Percentiles rank a stretch among this genome's conserved stretches.
Evolutionary conservation across 1,139 yeast genomes (phyloP).

Genomic region (Geotrichum restrictum): DNA sequence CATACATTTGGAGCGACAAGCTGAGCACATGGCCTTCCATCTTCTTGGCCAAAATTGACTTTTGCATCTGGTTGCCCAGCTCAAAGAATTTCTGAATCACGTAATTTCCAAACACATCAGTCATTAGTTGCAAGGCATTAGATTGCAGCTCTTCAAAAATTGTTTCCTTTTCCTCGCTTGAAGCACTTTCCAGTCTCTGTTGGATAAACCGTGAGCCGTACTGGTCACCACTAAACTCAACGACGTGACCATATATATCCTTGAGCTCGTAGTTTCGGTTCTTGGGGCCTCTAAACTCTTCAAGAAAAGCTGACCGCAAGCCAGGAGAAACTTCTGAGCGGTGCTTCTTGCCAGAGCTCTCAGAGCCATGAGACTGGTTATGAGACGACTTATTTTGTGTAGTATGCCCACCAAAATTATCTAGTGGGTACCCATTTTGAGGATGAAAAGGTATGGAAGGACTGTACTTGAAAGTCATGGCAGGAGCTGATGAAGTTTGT

Average conservation of each 20-base stretch:
- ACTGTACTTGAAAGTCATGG: neutral
- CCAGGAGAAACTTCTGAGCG: conserved; percentile 33
- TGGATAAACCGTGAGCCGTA: conserved; percentile 96
- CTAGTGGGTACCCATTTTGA: conserved; percentile 2
- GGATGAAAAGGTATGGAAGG: conserved; percentile 6
- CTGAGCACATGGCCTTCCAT: conserved; percentile 76
- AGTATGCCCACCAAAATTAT: neutral
- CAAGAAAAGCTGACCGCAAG: conserved; percentile 71
- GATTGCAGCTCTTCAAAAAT: conserved; percentile 81
- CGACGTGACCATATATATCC: conserved; percentile 81
- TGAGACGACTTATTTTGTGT: too few relatives aligned
- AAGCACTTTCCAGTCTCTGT: conserved; percentile 68
- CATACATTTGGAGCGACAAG: conserved; percentile 90
- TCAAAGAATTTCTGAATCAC: conserved; percentile 94
- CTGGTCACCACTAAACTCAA: conserved; percentile 93
- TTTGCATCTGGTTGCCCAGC: conserved; percentile 69
- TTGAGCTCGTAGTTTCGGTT: conserved; percentile 57
- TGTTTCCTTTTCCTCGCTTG: conserved; percentile 67
- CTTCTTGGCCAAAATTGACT: conserved; percentile 60
- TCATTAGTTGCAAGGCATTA: conserved; percentile 74
- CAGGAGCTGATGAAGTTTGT: neutral
- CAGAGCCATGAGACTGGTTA: neutral
- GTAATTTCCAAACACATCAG: conserved; percentile 96
- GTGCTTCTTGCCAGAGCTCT: neutral
- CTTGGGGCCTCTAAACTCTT: conserved; percentile 74